Percentiles rank a stretch among this genome's conserved stretches.
phyloP scores from a whole-genome alignment of 805 yeast genomes.

The Candida germanica region DNA sequence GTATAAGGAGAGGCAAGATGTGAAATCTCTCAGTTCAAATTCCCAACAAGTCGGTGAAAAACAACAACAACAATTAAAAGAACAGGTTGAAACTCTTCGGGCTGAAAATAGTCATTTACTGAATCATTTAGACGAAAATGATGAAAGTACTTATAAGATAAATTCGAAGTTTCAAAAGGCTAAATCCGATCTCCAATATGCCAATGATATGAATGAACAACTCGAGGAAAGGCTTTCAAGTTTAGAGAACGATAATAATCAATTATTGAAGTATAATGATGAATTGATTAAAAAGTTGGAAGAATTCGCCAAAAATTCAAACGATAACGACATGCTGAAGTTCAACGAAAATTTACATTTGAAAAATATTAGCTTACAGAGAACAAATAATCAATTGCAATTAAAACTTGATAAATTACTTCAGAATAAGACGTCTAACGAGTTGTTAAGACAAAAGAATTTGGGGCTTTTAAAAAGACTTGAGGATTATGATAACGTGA shows the following conservation, averaged over 20 bases:
- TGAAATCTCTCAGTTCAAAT: constrained; percentile 30
- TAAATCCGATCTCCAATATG: constrained; percentile 30
- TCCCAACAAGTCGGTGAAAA: constrained; percentile 24
- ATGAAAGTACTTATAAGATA: constrained; percentile 10
- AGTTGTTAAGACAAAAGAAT: constrained; percentile 57
- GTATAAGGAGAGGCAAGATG: constrained; percentile 30
- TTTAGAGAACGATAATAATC: constrained; percentile 21
- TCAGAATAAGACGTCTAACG: constrained; percentile 46
- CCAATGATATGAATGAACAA: constrained; percentile 34
- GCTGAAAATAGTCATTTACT: constrained; percentile 14
- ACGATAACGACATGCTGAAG: constrained; percentile 9
- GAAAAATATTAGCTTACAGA: constrained; percentile 39
- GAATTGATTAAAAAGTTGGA: constrained; percentile 24
- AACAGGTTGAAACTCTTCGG: constrained; percentile 17
- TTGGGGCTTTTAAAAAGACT: constrained; percentile 38
- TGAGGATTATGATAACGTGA: constrained; percentile 35
- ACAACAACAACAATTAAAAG: constrained; percentile 16
- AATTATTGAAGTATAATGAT: constrained; percentile 23
- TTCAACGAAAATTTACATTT: constrained; percentile 19
- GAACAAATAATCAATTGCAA: constrained; percentile 51
- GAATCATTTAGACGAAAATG: constrained; percentile 12
- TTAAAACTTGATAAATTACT: constrained; percentile 49
- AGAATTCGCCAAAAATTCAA: constrained; percentile 12
- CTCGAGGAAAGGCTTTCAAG: constrained; percentile 34
- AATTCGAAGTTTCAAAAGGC: constrained; percentile 31